phyloP scores from a whole-genome alignment of 768 basidiomycete species.

The Phylloporus sp. region DNA sequence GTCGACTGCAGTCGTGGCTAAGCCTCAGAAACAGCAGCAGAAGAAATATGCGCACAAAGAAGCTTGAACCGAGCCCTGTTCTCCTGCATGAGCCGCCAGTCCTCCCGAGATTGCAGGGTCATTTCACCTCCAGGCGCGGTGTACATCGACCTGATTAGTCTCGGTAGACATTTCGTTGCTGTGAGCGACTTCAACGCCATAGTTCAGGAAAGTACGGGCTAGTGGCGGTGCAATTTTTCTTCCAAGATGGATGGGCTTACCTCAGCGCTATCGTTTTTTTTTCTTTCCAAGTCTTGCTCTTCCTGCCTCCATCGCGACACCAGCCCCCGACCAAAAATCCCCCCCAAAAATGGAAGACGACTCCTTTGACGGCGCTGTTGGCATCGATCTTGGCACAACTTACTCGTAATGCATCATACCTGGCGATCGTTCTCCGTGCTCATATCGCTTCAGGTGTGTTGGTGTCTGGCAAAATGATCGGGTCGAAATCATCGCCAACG shows the following conservation, averaged over 20 bases:
- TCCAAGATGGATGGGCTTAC: constrained; percentile 39
- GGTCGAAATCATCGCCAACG: constrained; percentile 98
- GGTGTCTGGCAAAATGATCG: constrained; percentile 99
- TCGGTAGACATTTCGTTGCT: constrained; percentile 21
- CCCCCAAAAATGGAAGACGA: constrained; percentile 81
- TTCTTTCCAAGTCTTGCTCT: constrained; percentile 11
- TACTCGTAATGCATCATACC: constrained; percentile 67
- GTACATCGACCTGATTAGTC: constrained; percentile 26
- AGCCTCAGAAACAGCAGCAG: constrained; percentile 8
- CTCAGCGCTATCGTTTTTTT: constrained; percentile 46
- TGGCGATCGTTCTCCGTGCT: constrained; percentile 20
- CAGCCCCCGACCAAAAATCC: constrained; percentile 20
- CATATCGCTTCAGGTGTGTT: constrained; percentile 64
- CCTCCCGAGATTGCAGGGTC: constrained; percentile 44
- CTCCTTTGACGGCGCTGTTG: constrained; percentile 88
- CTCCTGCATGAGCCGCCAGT: constrained; percentile 63
- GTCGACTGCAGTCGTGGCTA: constrained; percentile 41
- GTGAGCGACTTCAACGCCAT: constrained; percentile 27
- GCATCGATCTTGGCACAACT: constrained; percentile 96
- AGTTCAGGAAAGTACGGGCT: constrained; percentile 7
- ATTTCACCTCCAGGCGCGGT: constrained; percentile 26
- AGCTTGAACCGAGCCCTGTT: constrained; percentile 50
- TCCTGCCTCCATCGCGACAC: constrained; percentile 32
- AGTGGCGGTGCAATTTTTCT: constrained; percentile 33
- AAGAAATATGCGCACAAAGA: constrained; percentile 43